Evolutionary conservation across 441 rosid genomes (phyloP), one percentile per base, ranked within the genome.

Genomic region (Adansonia rubrostipa): DNA sequence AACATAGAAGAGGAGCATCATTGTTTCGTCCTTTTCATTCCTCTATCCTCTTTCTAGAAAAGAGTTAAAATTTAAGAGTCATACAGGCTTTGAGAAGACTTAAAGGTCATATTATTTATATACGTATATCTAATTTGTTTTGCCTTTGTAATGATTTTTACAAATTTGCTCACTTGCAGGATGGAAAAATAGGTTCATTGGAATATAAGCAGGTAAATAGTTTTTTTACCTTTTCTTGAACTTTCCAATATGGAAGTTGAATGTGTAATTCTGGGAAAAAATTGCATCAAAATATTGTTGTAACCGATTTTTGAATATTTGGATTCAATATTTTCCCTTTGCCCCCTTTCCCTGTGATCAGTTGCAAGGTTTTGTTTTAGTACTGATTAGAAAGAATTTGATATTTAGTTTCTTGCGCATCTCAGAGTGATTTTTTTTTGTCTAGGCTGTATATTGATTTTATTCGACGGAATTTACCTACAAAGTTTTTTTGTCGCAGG

Each of bases 161-260:
- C 60, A 53, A 0, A 11, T 73, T 67, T 79, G 24, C 71, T 36
- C 14, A 56, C 28, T 80, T 85, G 78, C 95, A 97, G 99, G 99
- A 88, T 89, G 91, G 92, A 44, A 93, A 89, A 85, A 82, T 97
- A 76, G 92, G 85, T 77, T 81, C 93, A 24, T 82, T 97, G 89
- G 97, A 90, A 80, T 83, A 86, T 86, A 94, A 97, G 84, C 99
- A 94, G 98, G 99, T 96, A 82, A 47, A 56, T 48, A 24, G 13
- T 11, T 33, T 6, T 67, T 73, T 56, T 10, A 61, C 3, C 4
- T 51, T 47, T 53, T 48, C 66, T 15, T 33, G 14, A 68, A 17
- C 17, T 51, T 36, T 22, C 22, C 36, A 13, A 60, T 63, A 45
- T 6, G 64, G 24, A 70, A 15, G 61, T 33, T 28, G 45, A 71